phyloP scores from a whole-genome alignment of 352 stramenopile genomes.

The Lagenidium giganteum region DNA sequence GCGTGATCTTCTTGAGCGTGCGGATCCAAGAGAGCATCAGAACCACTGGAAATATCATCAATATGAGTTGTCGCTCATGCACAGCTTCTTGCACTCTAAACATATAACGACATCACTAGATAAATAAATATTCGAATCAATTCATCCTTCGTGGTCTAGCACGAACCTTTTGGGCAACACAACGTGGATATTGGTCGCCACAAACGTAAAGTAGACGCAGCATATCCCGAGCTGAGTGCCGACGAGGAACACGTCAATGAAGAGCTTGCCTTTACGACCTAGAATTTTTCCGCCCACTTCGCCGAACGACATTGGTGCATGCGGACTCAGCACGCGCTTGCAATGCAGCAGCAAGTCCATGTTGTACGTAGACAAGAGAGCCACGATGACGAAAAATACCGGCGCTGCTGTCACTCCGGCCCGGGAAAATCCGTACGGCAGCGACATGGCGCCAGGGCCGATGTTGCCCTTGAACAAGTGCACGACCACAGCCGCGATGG shows the following conservation, averaged over 20 bases:
- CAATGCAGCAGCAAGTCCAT: slow-evolving; percentile 74
- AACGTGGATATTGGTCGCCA: slow-evolving; percentile 79
- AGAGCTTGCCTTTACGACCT: slow-evolving; percentile 45
- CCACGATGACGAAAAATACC: slow-evolving; percentile 55
- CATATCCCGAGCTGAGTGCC: slow-evolving; percentile 77
- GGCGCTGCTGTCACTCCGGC: slow-evolving; percentile 56
- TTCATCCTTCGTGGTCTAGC: neutral
- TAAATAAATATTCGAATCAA: neutral
- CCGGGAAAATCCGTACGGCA: slow-evolving; percentile 75
- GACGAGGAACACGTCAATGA: slow-evolving; percentile 79
- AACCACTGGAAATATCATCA: slow-evolving; percentile 65
- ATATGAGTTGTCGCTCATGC: slow-evolving; percentile 73
- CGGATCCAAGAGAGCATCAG: slow-evolving; percentile 74
- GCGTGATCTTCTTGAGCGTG: slow-evolving; percentile 66
- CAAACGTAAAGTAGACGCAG: slow-evolving; percentile 82
- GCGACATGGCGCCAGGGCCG: slow-evolving; percentile 69
- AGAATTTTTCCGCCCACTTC: slow-evolving; percentile 65
- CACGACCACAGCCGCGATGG: slow-evolving; percentile 45
- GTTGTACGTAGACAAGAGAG: slow-evolving; percentile 76
- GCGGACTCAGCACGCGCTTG: slow-evolving; percentile 55
- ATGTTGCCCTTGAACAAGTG: slow-evolving; percentile 79
- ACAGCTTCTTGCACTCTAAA: slow-evolving; percentile 44
- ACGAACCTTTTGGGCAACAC: slow-evolving; percentile 52
- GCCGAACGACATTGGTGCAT: slow-evolving; percentile 56
- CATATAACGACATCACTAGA: neutral